phyloP scores from a whole-genome alignment of 2,329 filamentous ascomycete genomes.

The Phialophora chinensis region DNA sequence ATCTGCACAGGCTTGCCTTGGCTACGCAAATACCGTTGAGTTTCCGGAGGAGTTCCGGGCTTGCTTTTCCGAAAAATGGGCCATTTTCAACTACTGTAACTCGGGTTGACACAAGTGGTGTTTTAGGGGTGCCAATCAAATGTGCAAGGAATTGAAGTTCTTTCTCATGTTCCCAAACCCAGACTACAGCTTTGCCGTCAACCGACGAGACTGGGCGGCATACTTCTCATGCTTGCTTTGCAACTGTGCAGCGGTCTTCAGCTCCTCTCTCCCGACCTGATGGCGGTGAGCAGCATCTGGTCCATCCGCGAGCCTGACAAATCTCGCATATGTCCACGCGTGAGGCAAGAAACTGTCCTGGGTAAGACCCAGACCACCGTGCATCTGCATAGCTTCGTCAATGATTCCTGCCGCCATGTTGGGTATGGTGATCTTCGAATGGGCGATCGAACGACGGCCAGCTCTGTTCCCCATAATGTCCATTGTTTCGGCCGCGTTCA shows the following conservation, averaged over 20 bases:
- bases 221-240: too few species aligned
- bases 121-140: too few species aligned
- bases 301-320: constrained; percentile 78
- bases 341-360: constrained; percentile 85
- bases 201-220: too few species aligned
- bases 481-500: constrained; percentile 88
- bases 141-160: too few species aligned
- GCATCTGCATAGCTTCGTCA: constrained; percentile 36
- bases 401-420: constrained; percentile 28
- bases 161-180: too few species aligned
- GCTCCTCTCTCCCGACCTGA: constrained; percentile 46
- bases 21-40: too few species aligned
- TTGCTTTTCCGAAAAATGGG: too few species aligned
- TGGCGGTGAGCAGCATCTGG: constrained; percentile 85
- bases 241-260: constrained; percentile 9
- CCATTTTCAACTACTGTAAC: too few species aligned
- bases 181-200: too few species aligned
- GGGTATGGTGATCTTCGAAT: constrained; percentile 30
- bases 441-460: constrained; percentile 74
- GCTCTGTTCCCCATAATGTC: constrained; percentile 82
- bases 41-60: too few species aligned
- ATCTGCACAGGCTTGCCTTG: too few species aligned
- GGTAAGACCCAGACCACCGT: constrained; percentile 78
- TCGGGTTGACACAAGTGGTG: too few species aligned
- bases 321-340: constrained; percentile 72